A percentile compares a stretch with the other conserved stretches of the same genome.
Conservation (phyloP, 805 yeast species). For the Lipomyces anomalus region DNA sequence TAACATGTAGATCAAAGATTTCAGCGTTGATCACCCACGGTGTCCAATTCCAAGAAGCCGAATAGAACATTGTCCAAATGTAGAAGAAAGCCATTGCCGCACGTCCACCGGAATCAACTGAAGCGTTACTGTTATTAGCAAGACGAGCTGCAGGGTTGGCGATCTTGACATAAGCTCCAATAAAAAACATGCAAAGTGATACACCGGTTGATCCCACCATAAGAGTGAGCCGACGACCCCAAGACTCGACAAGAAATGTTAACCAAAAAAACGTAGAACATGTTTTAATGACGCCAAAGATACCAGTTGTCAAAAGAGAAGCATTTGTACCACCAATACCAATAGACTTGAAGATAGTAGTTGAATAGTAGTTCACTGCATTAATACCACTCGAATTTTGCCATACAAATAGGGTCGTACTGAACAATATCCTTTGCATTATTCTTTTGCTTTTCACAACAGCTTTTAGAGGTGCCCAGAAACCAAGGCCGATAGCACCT, state of each 20-base stretch:
- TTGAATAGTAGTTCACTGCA: slow-evolving; percentile 45
- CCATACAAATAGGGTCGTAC: slow-evolving; percentile 14
- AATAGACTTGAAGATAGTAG: slow-evolving; percentile 44
- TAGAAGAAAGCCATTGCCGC: slow-evolving; percentile 15
- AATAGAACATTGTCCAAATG: slow-evolving; percentile 13
- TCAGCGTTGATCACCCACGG: slow-evolving; percentile 19
- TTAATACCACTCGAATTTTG: slow-evolving; percentile 19
- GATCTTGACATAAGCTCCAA: slow-evolving; percentile 16
- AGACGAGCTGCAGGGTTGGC: slow-evolving; percentile 7
- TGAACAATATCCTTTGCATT: slow-evolving; percentile 2
- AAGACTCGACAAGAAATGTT: slow-evolving; percentile 10
- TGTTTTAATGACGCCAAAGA: slow-evolving; percentile 45
- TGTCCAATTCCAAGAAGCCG: slow-evolving; percentile 15
- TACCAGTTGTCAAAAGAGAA: slow-evolving; percentile 47
- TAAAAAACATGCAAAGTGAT: slow-evolving; percentile 10
- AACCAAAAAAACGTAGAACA: slow-evolving; percentile 10
- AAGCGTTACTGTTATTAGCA: neutral
- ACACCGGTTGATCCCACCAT: slow-evolving; percentile 11
- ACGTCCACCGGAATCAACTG: slow-evolving; percentile 11
- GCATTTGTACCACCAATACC: slow-evolving; percentile 45
- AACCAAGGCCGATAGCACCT: slow-evolving; percentile 13
- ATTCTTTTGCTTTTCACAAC: slow-evolving; percentile 3
- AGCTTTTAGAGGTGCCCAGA: slow-evolving; percentile 12
- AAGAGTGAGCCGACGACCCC: slow-evolving; percentile 14
- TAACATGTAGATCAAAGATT: slow-evolving; percentile 9